A percentile compares a stretch with the other conserved stretches of the same genome.
Conservation (phyloP, 768 basidiomycete species). For the Paxillus ammoniavirescens region DNA sequence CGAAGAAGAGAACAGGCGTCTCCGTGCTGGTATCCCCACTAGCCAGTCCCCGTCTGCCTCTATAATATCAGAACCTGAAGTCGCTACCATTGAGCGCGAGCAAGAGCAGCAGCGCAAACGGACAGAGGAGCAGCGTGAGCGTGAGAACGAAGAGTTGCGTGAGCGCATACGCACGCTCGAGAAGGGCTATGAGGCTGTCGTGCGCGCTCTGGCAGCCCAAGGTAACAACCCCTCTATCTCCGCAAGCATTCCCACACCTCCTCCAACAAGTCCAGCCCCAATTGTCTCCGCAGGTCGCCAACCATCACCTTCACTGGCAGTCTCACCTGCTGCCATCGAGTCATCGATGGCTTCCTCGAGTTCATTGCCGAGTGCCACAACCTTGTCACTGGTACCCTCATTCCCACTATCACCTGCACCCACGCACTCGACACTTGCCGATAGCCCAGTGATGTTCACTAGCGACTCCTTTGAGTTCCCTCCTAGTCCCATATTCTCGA, state of each 20-base stretch:
- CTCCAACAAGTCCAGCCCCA: slow-evolving; percentile 11
- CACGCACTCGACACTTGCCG: slow-evolving; percentile 39
- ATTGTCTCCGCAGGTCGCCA: slow-evolving; percentile 19
- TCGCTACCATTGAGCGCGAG: slow-evolving; percentile 24
- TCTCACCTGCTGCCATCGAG: slow-evolving; percentile 22
- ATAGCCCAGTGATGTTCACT: slow-evolving; percentile 28
- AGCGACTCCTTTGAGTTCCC: slow-evolving; percentile 33
- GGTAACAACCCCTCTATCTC: slow-evolving; percentile 31
- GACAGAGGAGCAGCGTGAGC: slow-evolving; percentile 46
- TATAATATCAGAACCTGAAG: slow-evolving; percentile 17
- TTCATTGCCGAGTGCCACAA: slow-evolving; percentile 22
- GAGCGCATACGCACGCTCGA: slow-evolving; percentile 79
- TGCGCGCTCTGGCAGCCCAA: slow-evolving; percentile 71
- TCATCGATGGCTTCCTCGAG: slow-evolving; percentile 23
- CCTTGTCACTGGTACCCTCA: slow-evolving; percentile 32
- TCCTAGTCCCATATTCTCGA: slow-evolving; percentile 36
- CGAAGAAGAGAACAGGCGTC: slow-evolving; percentile 79
- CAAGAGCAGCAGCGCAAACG: slow-evolving; percentile 33
- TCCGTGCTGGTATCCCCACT: slow-evolving; percentile 52
- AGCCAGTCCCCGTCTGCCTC: slow-evolving; percentile 20
- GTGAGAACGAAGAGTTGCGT: slow-evolving; percentile 71
- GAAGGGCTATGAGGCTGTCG: slow-evolving; percentile 77
- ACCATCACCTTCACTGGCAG: slow-evolving; percentile 20
- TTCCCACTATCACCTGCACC: slow-evolving; percentile 42
- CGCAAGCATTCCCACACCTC: slow-evolving; percentile 12